Base-by-base conservation (phyloP, 2,329 filamentous ascomycete genomes). In the Coniochaeta ligniaria region DNA sequence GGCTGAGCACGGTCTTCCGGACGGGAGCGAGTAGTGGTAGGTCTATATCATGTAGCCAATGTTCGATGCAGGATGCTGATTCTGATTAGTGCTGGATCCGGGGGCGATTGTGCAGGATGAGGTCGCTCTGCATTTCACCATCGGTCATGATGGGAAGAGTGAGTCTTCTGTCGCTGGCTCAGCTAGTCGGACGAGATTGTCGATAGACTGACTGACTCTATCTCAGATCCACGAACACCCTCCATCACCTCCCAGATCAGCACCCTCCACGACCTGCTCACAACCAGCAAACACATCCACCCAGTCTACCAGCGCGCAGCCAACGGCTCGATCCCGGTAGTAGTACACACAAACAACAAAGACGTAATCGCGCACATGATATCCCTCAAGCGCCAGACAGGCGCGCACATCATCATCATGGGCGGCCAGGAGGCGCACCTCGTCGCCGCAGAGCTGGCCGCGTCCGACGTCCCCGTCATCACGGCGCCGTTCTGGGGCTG, bases 351-450 rank as follows among this genome's bases (percentile, higher is more conserved):
- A 3, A 63, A 66, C 47, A 66, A 66, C 47, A 66, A 66, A 56
- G 64, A 77, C 65, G 85, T 88, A 0, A 73, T 88, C 2, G 68
- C 74, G 2, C 85, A 83, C 24, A 72, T 79, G 3, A 67, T 82
- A 1, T 78, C 85, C 0, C 76, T 90, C 1, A 58, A 52, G 65
- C 1, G 60, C 69, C 0, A 16, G 41, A 33, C 20, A 24, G 45
- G 50, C 61, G 59, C 3, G 36, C 78, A 74, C n/a, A 61, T 89
- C 11, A 78, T 82, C 59, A 77, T 89, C 58, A 71, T 87, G 22
- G 87, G 87, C 62, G 87, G 80, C 41, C 84, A 85, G 6, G 87
- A 89, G 71, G 78, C 86, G 0, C 76, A 84, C 66, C 73, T 89
- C 0, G 69, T 89, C 0, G 86, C 86, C 0, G 63, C 75, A 1